phyloP scores from a whole-genome alignment of 768 basidiomycete genomes.

The Lactarius psammicola region DNA sequence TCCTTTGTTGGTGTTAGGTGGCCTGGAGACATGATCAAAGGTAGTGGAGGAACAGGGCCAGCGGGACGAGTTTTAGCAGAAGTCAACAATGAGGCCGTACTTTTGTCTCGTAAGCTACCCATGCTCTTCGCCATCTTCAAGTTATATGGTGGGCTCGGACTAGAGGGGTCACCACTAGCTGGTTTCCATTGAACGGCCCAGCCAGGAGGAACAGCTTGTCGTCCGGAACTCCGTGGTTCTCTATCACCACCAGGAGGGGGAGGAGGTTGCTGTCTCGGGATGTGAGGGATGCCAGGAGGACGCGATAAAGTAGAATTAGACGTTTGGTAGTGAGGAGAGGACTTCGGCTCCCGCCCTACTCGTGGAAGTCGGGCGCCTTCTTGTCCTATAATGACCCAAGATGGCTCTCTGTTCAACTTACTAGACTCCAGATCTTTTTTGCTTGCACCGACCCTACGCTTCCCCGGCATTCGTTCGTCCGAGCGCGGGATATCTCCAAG shows the following conservation, averaged over 20 bases:
- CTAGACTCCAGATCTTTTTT: slow-evolving; percentile 14
- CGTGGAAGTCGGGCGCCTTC: slow-evolving; percentile 15
- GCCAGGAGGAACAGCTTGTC: slow-evolving; percentile 46
- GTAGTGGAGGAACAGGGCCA: slow-evolving; percentile 21
- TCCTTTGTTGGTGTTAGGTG: slow-evolving; percentile 11
- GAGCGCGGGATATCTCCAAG: slow-evolving; percentile 12
- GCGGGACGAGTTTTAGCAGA: slow-evolving; percentile 17
- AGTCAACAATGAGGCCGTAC: slow-evolving; percentile 3
- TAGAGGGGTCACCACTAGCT: slow-evolving; percentile 22
- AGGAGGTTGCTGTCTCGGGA: slow-evolving; percentile 27
- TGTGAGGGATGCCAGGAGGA: slow-evolving; percentile 29
- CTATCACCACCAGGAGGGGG: slow-evolving; percentile 26
- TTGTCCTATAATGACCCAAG: slow-evolving; percentile 23
- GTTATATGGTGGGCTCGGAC: slow-evolving; percentile 19
- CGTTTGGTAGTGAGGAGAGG: slow-evolving; percentile 24
- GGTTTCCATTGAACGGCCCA: slow-evolving; percentile 52
- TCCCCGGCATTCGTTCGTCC: slow-evolving; percentile 17
- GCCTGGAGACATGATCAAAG: slow-evolving; percentile 11
- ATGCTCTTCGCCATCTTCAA: slow-evolving; percentile 30
- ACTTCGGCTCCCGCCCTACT: slow-evolving; percentile 24
- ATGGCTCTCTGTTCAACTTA: slow-evolving; percentile 19
- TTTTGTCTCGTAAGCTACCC: slow-evolving; percentile 28
- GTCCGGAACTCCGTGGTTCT: slow-evolving; percentile 32
- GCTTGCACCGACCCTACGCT: slow-evolving; percentile 14
- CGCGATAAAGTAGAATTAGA: slow-evolving; percentile 20